These are phyloP conservation scores for Penicillium crystallinum DNA, from an alignment of 495 filamentous ascomycete species.

Conservation along the genomic window DNA sequence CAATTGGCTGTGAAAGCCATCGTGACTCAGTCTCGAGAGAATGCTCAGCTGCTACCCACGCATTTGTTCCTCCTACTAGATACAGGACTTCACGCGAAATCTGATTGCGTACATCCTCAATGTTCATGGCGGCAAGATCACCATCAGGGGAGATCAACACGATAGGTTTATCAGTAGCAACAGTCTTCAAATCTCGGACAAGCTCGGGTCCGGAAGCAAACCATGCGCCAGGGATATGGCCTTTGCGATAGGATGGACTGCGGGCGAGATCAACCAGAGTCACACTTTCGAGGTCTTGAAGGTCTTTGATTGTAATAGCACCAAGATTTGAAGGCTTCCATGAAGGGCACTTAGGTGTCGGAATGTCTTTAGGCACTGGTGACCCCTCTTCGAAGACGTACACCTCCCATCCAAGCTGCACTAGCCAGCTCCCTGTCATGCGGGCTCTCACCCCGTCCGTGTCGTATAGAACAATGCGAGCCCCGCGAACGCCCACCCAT, in stretches of 20 bases:
- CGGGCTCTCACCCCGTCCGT: conserved; percentile 20
- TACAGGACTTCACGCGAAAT: conserved; percentile 10
- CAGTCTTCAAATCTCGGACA: conserved; percentile 9
- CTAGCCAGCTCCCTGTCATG: conserved; percentile 25
- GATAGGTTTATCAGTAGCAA: conserved; percentile 10
- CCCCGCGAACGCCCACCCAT: conserved; percentile 24
- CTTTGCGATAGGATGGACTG: conserved; percentile 20
- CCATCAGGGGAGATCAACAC: conserved; percentile 30
- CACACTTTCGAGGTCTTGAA: conserved; percentile 3
- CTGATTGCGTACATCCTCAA: conserved; percentile 11
- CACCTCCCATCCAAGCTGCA: conserved; percentile 26
- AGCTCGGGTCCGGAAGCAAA: conserved; percentile 25
- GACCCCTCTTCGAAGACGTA: conserved; percentile 11
- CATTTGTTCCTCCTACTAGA: conserved; percentile 17
- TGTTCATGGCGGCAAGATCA: conserved; percentile 33
- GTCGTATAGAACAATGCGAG: conserved; percentile 23
- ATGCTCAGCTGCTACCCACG: conserved; percentile 16
- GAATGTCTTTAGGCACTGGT: conserved; percentile 1
- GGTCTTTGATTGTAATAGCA: conserved; percentile 6
- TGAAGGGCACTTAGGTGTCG: neutral
- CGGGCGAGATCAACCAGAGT: conserved; percentile 24
- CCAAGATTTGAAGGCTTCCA: neutral
- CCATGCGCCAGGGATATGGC: conserved; percentile 24
- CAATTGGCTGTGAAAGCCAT: conserved; percentile 22
- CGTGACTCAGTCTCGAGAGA: conserved; percentile 17